Conservation (phyloP, 2,329 filamentous ascomycete species). For the Celoporthe dispersa region DNA sequence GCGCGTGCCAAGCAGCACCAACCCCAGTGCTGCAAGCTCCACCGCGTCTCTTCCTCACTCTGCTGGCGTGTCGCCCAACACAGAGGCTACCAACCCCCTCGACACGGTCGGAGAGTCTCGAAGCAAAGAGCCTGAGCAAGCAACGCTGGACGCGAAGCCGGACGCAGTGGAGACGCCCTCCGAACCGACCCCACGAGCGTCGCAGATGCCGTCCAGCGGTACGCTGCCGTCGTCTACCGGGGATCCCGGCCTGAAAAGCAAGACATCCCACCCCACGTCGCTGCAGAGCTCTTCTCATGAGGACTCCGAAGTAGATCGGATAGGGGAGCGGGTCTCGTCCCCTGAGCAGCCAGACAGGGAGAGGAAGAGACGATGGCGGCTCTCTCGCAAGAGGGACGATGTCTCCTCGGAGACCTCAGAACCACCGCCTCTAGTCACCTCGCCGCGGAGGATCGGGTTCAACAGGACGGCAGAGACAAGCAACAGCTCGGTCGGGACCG, state of each 20-base stretch:
- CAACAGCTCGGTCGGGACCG: conserved; percentile 70
- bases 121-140: conserved; percentile 19
- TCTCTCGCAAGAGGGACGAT: conserved; percentile 70
- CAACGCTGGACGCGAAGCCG: conserved; percentile 31
- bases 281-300: conserved; percentile 80
- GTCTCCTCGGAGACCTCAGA: conserved; percentile 43
- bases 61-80: conserved; percentile 49
- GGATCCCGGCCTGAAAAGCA: conserved; percentile 61
- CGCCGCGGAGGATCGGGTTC: conserved; percentile 55
- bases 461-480: conserved; percentile 69
- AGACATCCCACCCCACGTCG: conserved; percentile 76
- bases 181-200: conserved; percentile 52
- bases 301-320: conserved; percentile 77
- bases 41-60: conserved; percentile 69
- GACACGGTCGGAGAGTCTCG: conserved; percentile 40
- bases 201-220: conserved; percentile 49
- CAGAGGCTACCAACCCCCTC: conserved; percentile 52
- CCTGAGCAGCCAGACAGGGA: conserved; percentile 62
- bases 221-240: conserved; percentile 50
- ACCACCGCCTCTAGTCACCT: conserved; percentile 44
- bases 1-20: conserved; percentile 73
- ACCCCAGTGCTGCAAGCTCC: conserved; percentile 90
- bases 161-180: conserved; percentile 41
- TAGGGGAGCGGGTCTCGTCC: conserved; percentile 58
- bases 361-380: conserved; percentile 73